These are phyloP conservation scores for Amylocystis lapponica DNA, from an alignment of 768 basidiomycete species.

Conservation along the genomic window DNA sequence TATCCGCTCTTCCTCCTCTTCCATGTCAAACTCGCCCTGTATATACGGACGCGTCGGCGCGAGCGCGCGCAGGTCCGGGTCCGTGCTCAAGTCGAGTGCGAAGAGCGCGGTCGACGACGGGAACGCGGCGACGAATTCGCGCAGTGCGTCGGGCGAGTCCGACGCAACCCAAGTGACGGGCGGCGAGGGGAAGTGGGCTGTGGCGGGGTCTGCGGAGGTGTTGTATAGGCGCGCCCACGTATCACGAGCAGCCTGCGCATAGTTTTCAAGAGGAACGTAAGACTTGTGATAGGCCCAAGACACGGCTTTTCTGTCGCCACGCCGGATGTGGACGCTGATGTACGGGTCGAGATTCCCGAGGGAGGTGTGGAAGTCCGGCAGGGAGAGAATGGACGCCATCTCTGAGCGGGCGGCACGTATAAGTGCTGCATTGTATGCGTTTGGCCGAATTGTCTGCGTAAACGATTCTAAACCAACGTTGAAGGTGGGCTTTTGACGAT, in stretches of 20 bases:
- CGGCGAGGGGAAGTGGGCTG: slow-evolving; percentile 18
- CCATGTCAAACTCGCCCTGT: slow-evolving; percentile 43
- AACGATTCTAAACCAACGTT: slow-evolving; percentile 43
- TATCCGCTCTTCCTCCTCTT: slow-evolving; percentile 36
- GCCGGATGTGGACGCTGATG: slow-evolving; percentile 56
- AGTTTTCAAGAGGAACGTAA: slow-evolving; percentile 46
- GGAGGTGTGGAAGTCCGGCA: slow-evolving; percentile 3
- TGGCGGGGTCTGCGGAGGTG: slow-evolving; percentile 11
- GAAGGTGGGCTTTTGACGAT: slow-evolving; percentile 53
- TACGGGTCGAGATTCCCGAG: slow-evolving; percentile 29
- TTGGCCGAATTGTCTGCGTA: slow-evolving; percentile 47
- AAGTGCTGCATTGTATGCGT: slow-evolving; percentile 35
- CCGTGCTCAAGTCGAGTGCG: slow-evolving; percentile 38
- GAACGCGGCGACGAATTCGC: slow-evolving; percentile 38
- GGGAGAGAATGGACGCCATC: slow-evolving; percentile 26
- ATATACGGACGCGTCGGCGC: slow-evolving; percentile 50
- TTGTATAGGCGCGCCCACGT: slow-evolving; percentile 36
- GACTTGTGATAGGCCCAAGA: slow-evolving; percentile 38
- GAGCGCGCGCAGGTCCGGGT: slow-evolving; percentile 38
- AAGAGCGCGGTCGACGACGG: slow-evolving; percentile 32
- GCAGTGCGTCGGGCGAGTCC: slow-evolving; percentile 43
- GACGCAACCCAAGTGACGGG: slow-evolving; percentile 54
- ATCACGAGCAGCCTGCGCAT: slow-evolving; percentile 34
- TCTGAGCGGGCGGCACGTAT: slow-evolving; percentile 47
- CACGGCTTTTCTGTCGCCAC: slow-evolving; percentile 48